Evolutionary conservation across 495 filamentous ascomycete genomes (phyloP), one percentile per base, ranked within the genome.

Genomic region (Annulohypoxylon bovei): DNA sequence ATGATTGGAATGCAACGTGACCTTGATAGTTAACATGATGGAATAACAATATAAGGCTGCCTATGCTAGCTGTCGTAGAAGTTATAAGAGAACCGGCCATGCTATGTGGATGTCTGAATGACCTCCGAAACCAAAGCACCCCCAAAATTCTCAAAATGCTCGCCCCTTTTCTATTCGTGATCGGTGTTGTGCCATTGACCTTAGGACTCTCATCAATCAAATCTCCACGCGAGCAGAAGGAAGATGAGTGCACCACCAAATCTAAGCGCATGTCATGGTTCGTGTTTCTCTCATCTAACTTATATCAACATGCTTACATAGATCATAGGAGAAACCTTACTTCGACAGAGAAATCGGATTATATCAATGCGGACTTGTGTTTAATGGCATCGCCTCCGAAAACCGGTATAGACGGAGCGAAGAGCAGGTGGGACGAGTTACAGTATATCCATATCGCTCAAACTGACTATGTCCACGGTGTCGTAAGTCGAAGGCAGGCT

Each of bases 321-420:
- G 22, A 33, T 22, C 16, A 18, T 35, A 80, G 82, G 83, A 72
- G 78, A 22, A 69, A 70, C 22, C 59, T 86, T 3, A 80, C 81
- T 7, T 66, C 62, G 11, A 27, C 40, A 12, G 80, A 86, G 67
- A 82, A 80, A 58, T 32, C 60, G 18, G 59, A 44, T 9, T 86
- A 85, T 72, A 60, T 86, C 71, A 63, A 77, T n/a, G 82, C 81
- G 6, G 82, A 83, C 46, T 63, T 78, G 9, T 86, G 84, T 64
- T 72, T 86, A 7, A 85, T 83, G 78, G 69, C 62, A 0, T 25
- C 37, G 0, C 79, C 81, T 2, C 68, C 75, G 6, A 72, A 67
- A 49, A 67, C 65, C 14, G 72, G 67, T 14, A 71, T 81, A 30
- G 44, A 70, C 1, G 77, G 75, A 16, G 78, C 81, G 4, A 55